These are phyloP conservation scores for Lophium mytilinum DNA, from an alignment of 495 filamentous ascomycete species.

Conservation along the genomic window DNA sequence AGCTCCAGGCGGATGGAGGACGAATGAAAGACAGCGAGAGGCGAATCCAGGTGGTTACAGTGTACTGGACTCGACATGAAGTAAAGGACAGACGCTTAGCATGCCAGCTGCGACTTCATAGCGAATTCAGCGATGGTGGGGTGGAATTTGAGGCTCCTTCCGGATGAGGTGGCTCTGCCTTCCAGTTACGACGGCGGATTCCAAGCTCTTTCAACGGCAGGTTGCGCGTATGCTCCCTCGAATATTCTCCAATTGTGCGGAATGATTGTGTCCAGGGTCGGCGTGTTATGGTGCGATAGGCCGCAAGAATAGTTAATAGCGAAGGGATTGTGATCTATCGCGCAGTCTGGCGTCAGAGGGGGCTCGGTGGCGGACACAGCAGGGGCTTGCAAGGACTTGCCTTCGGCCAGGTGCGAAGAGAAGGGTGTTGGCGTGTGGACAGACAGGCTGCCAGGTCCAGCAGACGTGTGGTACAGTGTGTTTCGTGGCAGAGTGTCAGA, in stretches of 20 bases:
- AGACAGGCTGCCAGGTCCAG: no score
- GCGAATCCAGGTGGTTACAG: background rate
- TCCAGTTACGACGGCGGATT: background rate
- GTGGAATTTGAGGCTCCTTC: background rate
- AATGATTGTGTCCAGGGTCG: no score
- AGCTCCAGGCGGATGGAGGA: background rate
- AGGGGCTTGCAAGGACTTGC: conserved; percentile 1
- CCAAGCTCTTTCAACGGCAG: background rate
- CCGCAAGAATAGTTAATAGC: background rate
- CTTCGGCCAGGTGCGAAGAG: background rate
- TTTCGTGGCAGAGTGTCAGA: background rate
- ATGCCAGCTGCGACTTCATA: conserved; percentile 17
- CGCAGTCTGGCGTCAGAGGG: background rate
- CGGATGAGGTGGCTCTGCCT: background rate
- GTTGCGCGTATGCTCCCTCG: no score
- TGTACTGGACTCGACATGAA: background rate
- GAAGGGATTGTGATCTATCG: background rate
- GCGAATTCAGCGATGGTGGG: conserved; percentile 1
- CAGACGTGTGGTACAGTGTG: background rate
- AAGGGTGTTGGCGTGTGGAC: background rate
- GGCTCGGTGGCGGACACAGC: background rate
- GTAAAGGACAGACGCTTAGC: conserved; percentile 9
- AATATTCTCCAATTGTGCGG: no score
- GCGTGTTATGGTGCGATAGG: background rate
- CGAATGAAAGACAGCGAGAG: background rate